A percentile compares a stretch with the other conserved stretches of the same genome.
These are phyloP conservation scores for Ceratocystis harringtonii DNA, from an alignment of 2,329 filamentous ascomycete genomes.

Conservation along the genomic window DNA sequence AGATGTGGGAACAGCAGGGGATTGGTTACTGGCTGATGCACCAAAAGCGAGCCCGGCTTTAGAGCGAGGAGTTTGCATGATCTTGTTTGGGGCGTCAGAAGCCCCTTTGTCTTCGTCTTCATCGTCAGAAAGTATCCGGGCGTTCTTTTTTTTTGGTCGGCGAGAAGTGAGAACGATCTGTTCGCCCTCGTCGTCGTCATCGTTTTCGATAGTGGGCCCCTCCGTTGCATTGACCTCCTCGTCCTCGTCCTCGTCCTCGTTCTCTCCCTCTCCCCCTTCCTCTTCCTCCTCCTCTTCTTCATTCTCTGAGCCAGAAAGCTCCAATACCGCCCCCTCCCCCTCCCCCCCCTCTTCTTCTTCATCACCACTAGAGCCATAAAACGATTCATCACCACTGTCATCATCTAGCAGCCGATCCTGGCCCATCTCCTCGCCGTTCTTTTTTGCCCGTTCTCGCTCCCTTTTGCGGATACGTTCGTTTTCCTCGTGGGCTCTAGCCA, in stretches of 20 bases:
- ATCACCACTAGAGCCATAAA: slow-evolving; percentile 31
- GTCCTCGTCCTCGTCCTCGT: slow-evolving; percentile 26
- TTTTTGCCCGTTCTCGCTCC: slow-evolving; percentile 56
- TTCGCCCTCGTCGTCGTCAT: slow-evolving; percentile 28
- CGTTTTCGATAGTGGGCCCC: slow-evolving; percentile 25
- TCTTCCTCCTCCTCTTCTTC: slow-evolving; percentile 26
- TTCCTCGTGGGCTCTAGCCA: slow-evolving; percentile 70
- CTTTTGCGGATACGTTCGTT: slow-evolving; percentile 62
- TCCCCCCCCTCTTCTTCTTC: slow-evolving; percentile 26
- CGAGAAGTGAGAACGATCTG: slow-evolving; percentile 33
- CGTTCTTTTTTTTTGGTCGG: slow-evolving; percentile 38
- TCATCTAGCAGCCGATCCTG: slow-evolving; percentile 42
- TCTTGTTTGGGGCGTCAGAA: slow-evolving; percentile 20
- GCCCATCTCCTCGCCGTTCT: slow-evolving; percentile 32
- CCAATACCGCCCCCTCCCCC: slow-evolving; percentile 25
- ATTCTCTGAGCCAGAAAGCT: slow-evolving; percentile 33
- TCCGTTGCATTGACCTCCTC: slow-evolving; percentile 21
- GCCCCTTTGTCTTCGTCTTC: slow-evolving; percentile 36
- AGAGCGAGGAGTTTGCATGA: slow-evolving; percentile 31
- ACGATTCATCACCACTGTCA: slow-evolving; percentile 40
- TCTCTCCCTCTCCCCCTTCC: slow-evolving; percentile 25
- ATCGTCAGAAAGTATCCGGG: slow-evolving; percentile 47
- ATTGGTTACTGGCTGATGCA: slow-evolving; percentile 27
- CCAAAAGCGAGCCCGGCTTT: slow-evolving; percentile 27
- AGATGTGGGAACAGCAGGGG: slow-evolving; percentile 42